A percentile compares a stretch with the other conserved stretches of the same genome.
These are phyloP conservation scores for Aspergillus fructus DNA, from an alignment of 2,329 filamentous ascomycete species.

Conservation along the genomic window DNA sequence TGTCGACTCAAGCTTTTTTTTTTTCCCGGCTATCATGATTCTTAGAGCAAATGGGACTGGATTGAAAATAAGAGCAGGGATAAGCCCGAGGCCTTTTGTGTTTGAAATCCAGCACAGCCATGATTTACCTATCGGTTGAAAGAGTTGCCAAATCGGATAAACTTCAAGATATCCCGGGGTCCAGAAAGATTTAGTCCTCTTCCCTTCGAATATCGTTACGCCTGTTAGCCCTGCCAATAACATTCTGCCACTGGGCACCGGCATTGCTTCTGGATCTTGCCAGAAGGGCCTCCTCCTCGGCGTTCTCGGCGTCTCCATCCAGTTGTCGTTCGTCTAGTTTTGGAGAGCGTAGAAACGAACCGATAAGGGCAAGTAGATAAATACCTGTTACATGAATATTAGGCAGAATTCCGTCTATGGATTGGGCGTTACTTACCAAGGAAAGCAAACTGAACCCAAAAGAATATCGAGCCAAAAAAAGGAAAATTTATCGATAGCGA, in stretches of 20 bases:
- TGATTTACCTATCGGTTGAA: neutral
- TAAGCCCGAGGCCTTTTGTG: neutral
- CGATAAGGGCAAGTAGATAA: slow-evolving; percentile 78
- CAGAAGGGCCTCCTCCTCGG: slow-evolving; percentile 89
- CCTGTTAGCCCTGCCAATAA: slow-evolving; percentile 59
- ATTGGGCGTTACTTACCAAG: slow-evolving; percentile 52
- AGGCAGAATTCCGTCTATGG: neutral
- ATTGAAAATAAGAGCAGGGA: neutral
- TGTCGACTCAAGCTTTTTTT: neutral
- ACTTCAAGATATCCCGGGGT: neutral
- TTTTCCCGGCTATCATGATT: neutral
- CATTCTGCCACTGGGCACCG: slow-evolving; percentile 84
- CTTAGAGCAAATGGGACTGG: neutral
- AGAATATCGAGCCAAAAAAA: slow-evolving; percentile 87
- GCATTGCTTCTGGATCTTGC: slow-evolving; percentile 80
- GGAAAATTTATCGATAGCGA: slow-evolving; percentile 91
- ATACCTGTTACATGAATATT: slow-evolving; percentile 45
- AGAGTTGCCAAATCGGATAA: neutral
- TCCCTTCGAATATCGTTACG: slow-evolving; percentile 9
- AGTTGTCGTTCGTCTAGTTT: slow-evolving; percentile 72
- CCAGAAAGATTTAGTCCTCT: neutral
- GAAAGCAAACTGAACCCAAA: slow-evolving; percentile 96
- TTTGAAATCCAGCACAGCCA: neutral
- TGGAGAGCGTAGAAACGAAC: slow-evolving; percentile 77
- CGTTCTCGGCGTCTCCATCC: slow-evolving; percentile 85